Conservation (phyloP, 768 basidiomycete genomes). For the Hebeloma cylindrosporum region DNA sequence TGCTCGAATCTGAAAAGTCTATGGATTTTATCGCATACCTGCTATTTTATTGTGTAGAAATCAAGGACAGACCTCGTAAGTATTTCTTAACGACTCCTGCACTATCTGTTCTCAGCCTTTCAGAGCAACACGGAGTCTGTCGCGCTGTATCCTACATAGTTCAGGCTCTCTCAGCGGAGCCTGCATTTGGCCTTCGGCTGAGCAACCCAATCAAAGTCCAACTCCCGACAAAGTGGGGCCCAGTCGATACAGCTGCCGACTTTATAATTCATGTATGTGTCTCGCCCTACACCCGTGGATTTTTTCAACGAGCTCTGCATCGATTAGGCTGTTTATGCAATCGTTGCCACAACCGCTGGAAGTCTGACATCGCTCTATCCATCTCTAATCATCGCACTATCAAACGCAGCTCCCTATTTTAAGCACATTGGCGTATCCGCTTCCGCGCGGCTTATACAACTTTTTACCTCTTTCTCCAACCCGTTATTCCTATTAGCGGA, state of each 20-base stretch:
- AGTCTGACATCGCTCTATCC: conserved; percentile 83
- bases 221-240: conserved; percentile 76
- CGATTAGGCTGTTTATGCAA: conserved; percentile 78
- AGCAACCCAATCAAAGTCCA: conserved; percentile 61
- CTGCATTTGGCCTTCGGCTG: conserved; percentile 70
- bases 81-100: conserved; percentile 8
- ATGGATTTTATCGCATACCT: conserved; percentile 79
- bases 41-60: conserved; percentile 78
- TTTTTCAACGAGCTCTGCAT: conserved; percentile 9
- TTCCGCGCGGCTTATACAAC: conserved; percentile 80
- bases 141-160: conserved; percentile 89
- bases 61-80: conserved; percentile 92
- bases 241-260: conserved; percentile 74
- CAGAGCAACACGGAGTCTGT: conserved; percentile 90
- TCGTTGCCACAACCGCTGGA: conserved; percentile 87
- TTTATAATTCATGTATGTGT: conserved; percentile 79
- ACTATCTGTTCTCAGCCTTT: conserved; percentile 9
- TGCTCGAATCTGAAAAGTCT: conserved; percentile 78
- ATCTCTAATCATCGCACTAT: conserved; percentile 85
- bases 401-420: conserved; percentile 87
- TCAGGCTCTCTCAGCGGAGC: conserved; percentile 87
- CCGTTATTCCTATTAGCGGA: conserved; percentile 89
- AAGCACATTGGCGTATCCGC: conserved; percentile 78
- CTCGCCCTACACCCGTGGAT: not conserved
- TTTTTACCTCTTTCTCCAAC: conserved; percentile 89